A percentile compares a stretch with the other conserved stretches of the same genome.
These are phyloP conservation scores for Leptographium wingfieldii DNA, from an alignment of 2,329 filamentous ascomycete genomes.

Conservation along the genomic window DNA sequence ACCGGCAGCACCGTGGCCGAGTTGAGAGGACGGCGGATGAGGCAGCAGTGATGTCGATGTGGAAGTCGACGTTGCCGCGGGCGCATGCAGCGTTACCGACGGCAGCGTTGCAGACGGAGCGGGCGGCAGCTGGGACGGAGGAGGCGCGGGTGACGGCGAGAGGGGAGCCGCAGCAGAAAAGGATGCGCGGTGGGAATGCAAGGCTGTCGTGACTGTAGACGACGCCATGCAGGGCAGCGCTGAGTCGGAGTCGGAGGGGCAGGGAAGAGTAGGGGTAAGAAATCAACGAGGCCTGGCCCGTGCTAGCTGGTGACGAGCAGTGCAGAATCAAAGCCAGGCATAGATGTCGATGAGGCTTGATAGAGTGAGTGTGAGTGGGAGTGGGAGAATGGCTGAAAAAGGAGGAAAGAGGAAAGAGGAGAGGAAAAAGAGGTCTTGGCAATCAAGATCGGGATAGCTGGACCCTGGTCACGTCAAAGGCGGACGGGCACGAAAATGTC, in stretches of 20 bases:
- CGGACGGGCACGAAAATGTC: not conserved
- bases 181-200: conserved; percentile 15
- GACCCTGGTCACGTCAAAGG: not conserved
- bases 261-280: not conserved
- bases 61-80: not conserved
- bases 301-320: not conserved
- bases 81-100: not conserved
- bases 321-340: not conserved
- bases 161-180: conserved; percentile 12
- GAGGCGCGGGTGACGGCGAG: not conserved
- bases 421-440: too few species aligned
- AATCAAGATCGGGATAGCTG: not conserved
- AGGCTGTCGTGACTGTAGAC: conserved; percentile 20
- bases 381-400: not conserved
- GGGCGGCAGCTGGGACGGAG: conserved; percentile 2
- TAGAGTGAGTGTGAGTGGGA: not conserved
- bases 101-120: not conserved
- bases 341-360: not conserved
- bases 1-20: conserved; percentile 1
- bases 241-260: not conserved
- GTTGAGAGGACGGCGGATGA: not conserved
- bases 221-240: conserved; percentile 20
- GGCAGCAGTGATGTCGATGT: not conserved
- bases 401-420: too few species aligned
- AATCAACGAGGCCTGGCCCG: not conserved